Conservation (phyloP, 2,329 filamentous ascomycete species). For the Chaetomiaceae sp. region DNA sequence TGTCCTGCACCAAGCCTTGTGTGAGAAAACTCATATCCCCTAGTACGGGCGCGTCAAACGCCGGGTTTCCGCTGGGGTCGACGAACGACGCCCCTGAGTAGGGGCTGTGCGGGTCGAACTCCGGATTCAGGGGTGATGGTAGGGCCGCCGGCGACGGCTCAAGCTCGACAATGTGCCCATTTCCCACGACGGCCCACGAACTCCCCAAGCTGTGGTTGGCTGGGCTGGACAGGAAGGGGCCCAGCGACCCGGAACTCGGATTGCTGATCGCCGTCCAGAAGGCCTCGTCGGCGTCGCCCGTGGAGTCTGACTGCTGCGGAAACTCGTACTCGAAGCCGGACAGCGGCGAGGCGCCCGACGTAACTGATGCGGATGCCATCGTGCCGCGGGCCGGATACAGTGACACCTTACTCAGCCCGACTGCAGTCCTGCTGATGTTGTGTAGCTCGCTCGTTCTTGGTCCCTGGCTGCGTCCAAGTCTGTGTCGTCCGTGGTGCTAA, state of each 20-base stretch:
- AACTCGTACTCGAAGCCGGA: slow-evolving; percentile 34
- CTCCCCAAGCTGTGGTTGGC: slow-evolving; percentile 42
- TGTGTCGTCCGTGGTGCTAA: background rate
- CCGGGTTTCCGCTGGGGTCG: slow-evolving; percentile 25
- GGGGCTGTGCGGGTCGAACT: slow-evolving; percentile 31
- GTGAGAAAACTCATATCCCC: slow-evolving; percentile 29
- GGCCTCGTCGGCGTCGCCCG: slow-evolving; percentile 36
- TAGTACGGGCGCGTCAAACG: slow-evolving; percentile 24
- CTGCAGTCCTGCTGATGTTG: background rate
- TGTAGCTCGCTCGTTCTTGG: background rate
- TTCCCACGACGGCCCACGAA: slow-evolving; percentile 43
- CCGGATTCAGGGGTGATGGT: slow-evolving; percentile 41
- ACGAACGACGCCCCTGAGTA: slow-evolving; percentile 27
- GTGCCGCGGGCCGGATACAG: background rate
- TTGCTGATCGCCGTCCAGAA: slow-evolving; percentile 38
- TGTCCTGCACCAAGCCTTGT: slow-evolving; percentile 12
- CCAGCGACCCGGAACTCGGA: slow-evolving; percentile 33
- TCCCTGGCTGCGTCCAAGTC: background rate
- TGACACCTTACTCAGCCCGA: background rate
- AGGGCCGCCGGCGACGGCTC: slow-evolving; percentile 32
- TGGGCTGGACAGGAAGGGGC: slow-evolving; percentile 42
- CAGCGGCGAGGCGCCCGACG: slow-evolving; percentile 33
- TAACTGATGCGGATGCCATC: slow-evolving; percentile 32
- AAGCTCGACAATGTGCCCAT: slow-evolving; percentile 28
- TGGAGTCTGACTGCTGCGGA: slow-evolving; percentile 25